phyloP scores from a whole-genome alignment of 257 asterid species.

The Scutellaria minor region DNA sequence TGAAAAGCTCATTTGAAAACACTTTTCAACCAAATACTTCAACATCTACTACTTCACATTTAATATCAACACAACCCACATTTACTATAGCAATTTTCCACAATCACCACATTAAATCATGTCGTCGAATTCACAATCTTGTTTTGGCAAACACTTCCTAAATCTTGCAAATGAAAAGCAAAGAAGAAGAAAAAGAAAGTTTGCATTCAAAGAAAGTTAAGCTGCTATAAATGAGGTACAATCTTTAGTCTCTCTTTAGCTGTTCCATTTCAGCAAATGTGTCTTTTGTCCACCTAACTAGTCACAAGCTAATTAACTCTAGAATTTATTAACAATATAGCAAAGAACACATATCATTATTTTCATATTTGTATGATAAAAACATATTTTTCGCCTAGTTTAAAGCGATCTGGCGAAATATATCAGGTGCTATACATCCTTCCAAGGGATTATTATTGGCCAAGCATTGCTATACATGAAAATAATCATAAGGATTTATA shows the following conservation, averaged over 20 bases:
- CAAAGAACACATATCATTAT: neutral
- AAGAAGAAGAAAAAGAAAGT: neutral
- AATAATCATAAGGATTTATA: neutral
- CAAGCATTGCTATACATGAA: too few species aligned
- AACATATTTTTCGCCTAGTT: too few species aligned
- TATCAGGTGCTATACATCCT: too few species aligned
- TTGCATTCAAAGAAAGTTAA: slow-evolving; percentile 37
- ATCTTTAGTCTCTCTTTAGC: slow-evolving; percentile 10
- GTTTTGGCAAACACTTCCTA: neutral
- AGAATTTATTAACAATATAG: slow-evolving; percentile 18
- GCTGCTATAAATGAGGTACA: slow-evolving; percentile 36
- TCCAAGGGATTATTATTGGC: too few species aligned
- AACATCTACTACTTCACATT: too few species aligned
- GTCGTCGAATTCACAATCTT: too few species aligned
- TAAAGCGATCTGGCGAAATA: too few species aligned
- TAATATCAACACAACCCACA: too few species aligned
- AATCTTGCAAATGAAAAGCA: neutral
- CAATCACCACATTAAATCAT: too few species aligned
- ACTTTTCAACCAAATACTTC: too few species aligned
- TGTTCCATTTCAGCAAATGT: slow-evolving; percentile 20
- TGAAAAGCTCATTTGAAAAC: too few species aligned
- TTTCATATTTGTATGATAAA: neutral
- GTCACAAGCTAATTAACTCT: slow-evolving; percentile 2
- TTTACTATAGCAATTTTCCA: too few species aligned
- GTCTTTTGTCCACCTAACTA: slow-evolving; percentile 28